Evolutionary conservation across 2,329 filamentous ascomycete genomes (phyloP), one percentile per base, ranked within the genome.

Genomic region (Cytospora leucostoma): DNA sequence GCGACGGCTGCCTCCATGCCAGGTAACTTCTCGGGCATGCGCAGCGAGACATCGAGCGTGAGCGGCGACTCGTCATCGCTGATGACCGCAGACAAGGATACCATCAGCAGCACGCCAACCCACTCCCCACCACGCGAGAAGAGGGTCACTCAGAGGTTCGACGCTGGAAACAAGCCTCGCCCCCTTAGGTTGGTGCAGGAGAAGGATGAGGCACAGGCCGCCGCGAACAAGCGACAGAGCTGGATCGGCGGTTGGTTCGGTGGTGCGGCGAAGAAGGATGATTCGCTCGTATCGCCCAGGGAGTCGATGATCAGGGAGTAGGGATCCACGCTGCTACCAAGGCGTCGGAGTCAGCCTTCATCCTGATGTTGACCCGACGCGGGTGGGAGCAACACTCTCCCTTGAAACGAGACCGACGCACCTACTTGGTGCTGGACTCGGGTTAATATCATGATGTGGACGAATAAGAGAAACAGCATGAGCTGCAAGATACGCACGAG

Each of bases 131-230:
- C 86, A 17, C 80, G 85, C 12, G 82, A 87, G 71, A 84, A 85
- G 74, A 78, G 79, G 64, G 85, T 82, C 44, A 86, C 83, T 11
- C 62, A 64, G 1, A 85, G 84, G 67, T 77, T 85, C 62, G 64
- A 63, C 3, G 84, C 84, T 4, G 86, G 86, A 52, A 89, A 88
- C 71, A 95, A 95, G 76, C 88, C 96, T 64, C 85, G 93, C 40
- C 94, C 94, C 7, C 79, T 99, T 68, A 84, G 94, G 17, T 82
- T 99, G 35, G 93, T 98, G 54, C 91, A 95, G 76, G 92, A 96
- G 77, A 89, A 89, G 68, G 74, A 77, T 27, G 84, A 81, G 69
- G 75, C 79, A 59, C 74, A 72, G 37, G 73, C 76, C 60, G 74
- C 69, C 47, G 74, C 77, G 60, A 83, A 82, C 70, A 89, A 88